These are phyloP conservation scores for Botrytis elliptica DNA, from an alignment of 2,329 filamentous ascomycete genomes.

Conservation along the genomic window DNA sequence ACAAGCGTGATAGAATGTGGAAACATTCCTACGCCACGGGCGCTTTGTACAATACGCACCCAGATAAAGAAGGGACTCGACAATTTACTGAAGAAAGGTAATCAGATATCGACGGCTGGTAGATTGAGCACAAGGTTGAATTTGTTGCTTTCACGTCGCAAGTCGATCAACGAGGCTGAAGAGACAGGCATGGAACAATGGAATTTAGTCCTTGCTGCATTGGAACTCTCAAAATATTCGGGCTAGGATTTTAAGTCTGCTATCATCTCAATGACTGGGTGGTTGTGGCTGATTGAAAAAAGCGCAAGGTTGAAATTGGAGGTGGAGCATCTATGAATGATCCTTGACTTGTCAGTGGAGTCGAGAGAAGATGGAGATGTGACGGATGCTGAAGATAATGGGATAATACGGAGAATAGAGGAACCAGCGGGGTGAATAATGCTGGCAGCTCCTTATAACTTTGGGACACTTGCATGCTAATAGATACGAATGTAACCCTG, in stretches of 20 bases:
- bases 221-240: neutral
- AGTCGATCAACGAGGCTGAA: neutral
- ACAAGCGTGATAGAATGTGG: neutral
- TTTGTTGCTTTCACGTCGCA: neutral
- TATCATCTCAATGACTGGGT: neutral
- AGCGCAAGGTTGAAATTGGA: neutral
- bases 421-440: neutral
- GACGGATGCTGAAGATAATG: neutral
- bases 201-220: neutral
- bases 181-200: neutral
- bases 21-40: neutral
- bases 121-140: neutral
- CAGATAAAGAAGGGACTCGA: neutral
- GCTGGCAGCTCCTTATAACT: neutral
- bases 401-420: neutral
- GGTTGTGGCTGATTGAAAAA: neutral
- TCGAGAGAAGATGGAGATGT: neutral
- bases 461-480: neutral
- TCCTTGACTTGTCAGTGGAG: neutral
- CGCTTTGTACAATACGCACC: neutral
- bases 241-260: neutral
- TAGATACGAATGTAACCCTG: neutral
- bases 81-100: neutral
- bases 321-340: neutral
- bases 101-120: neutral